Conservation (phyloP, 768 basidiomycete species). For the Termitomyces eurrhizus region DNA sequence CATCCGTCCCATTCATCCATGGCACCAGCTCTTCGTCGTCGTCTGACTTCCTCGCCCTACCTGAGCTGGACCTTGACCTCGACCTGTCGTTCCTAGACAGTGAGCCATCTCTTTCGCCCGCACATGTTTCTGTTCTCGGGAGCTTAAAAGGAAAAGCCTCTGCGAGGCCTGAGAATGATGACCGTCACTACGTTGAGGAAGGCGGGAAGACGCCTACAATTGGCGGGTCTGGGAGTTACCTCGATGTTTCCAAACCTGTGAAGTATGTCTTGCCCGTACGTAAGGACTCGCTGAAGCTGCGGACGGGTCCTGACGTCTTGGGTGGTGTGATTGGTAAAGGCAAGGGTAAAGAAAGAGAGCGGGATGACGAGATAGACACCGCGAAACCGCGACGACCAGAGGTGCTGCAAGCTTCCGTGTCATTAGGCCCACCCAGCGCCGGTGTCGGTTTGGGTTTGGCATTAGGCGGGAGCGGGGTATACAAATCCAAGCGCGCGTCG, state of each 20-base stretch:
- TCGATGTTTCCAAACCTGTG: neutral
- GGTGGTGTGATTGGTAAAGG: neutral
- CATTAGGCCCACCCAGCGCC: neutral
- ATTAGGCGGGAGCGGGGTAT: slow-evolving; percentile 2
- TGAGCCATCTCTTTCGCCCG: slow-evolving; percentile 2
- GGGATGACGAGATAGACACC: slow-evolving; percentile 6
- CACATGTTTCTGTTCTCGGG: neutral
- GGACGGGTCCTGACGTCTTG: neutral
- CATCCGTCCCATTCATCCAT: neutral
- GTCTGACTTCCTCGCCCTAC: slow-evolving; percentile 17
- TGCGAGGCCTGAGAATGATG: slow-evolving; percentile 14
- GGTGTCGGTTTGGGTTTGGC: neutral
- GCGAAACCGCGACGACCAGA: slow-evolving; percentile 2
- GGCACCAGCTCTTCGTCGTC: neutral
- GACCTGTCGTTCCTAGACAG: slow-evolving; percentile 28
- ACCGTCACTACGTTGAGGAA: slow-evolving; percentile 18
- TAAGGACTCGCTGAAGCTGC: slow-evolving; percentile 8
- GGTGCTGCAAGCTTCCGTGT: slow-evolving; percentile 6
- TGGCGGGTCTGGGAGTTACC: slow-evolving; percentile 5
- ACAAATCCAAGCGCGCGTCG: slow-evolving; percentile 50
- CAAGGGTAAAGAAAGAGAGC: slow-evolving; percentile 8
- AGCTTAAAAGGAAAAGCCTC: slow-evolving; percentile 8
- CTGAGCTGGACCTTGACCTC: slow-evolving; percentile 23
- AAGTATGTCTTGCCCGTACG: neutral
- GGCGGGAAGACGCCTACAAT: slow-evolving; percentile 20